These are phyloP conservation scores for Auxenochlorella protothecoides DNA, from an alignment of 139 green algal genomes.

Conservation along the genomic window DNA sequence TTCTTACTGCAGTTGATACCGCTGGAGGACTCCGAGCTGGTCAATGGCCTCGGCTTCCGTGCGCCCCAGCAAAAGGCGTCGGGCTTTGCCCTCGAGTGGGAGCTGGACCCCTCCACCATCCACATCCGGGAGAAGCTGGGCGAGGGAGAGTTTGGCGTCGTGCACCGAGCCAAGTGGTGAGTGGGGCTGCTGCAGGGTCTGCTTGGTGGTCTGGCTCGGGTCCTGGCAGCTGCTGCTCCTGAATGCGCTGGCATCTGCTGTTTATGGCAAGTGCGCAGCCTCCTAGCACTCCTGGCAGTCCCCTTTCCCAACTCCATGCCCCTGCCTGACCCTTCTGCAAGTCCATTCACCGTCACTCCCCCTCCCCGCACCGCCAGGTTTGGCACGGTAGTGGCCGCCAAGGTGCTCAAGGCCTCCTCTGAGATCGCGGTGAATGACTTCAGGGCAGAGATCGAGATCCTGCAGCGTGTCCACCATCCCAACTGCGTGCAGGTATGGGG, in stretches of 20 bases:
- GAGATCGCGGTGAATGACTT: slow-evolving; percentile 67
- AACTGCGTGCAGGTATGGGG: slow-evolving; percentile 33
- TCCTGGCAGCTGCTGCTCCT: no score
- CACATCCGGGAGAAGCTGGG: slow-evolving; percentile 74
- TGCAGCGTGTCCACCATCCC: slow-evolving; percentile 45
- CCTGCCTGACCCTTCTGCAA: no score
- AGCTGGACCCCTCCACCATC: slow-evolving; percentile 69
- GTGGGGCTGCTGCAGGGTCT: neutral
- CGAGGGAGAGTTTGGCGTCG: slow-evolving; percentile 83
- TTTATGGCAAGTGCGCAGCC: no score
- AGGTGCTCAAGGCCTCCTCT: slow-evolving; percentile 75
- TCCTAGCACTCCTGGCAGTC: no score
- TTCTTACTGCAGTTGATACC: neutral
- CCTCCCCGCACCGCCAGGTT: slow-evolving; percentile 14
- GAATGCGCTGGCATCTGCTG: no score
- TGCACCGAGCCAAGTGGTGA: slow-evolving; percentile 75
- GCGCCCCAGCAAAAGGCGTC: slow-evolving; percentile 26
- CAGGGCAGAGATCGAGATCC: slow-evolving; percentile 44
- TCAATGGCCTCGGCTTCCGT: slow-evolving; percentile 41
- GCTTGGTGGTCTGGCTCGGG: no score
- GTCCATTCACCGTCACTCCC: neutral
- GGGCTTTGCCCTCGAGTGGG: slow-evolving; percentile 76
- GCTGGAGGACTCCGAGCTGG: slow-evolving; percentile 43
- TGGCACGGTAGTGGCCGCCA: slow-evolving; percentile 72
- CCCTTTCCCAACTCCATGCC: no score